These are phyloP conservation scores for Arthroderma sp. DNA, from an alignment of 2,329 filamentous ascomycete genomes.

Conservation along the genomic window DNA sequence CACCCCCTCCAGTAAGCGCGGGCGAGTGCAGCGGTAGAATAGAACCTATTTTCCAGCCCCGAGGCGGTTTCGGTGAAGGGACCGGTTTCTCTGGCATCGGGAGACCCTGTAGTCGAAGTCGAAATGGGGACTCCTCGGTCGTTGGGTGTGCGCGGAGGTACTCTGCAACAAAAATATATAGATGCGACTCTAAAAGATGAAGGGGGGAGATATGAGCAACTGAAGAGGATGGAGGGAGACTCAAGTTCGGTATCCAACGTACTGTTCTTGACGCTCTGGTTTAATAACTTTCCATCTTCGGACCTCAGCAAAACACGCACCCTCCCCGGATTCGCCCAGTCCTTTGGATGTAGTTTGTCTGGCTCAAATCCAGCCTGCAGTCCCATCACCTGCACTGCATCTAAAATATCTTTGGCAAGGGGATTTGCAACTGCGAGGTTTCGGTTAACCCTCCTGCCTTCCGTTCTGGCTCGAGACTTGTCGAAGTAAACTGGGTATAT, in stretches of 20 bases:
- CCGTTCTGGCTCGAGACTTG: conserved; percentile 47
- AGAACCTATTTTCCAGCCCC: conserved; percentile 80
- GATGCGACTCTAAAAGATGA: conserved; percentile 53
- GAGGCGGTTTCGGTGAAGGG: conserved; percentile 61
- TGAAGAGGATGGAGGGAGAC: not conserved
- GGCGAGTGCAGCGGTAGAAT: conserved; percentile 79
- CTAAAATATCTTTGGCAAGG: conserved; percentile 75
- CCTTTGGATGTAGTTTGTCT: conserved; percentile 83
- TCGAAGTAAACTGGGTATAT: conserved; percentile 97
- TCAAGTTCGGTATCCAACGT: conserved; percentile 17
- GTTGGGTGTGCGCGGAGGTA: conserved; percentile 70
- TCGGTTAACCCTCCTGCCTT: conserved; percentile 66
- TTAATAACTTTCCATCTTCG: conserved; percentile 37
- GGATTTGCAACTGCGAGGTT: conserved; percentile 69
- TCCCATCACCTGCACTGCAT: conserved; percentile 63
- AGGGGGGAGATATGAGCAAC: not conserved
- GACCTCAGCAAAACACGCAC: conserved; percentile 62
- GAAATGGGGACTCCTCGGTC: conserved; percentile 55
- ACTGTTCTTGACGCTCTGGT: conserved; percentile 51
- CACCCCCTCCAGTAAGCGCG: conserved; percentile 81
- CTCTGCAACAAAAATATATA: conserved; percentile 66
- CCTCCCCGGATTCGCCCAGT: conserved; percentile 92
- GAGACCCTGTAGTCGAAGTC: conserved; percentile 60
- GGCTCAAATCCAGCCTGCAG: conserved; percentile 62
- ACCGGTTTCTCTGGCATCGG: conserved; percentile 55